A percentile compares a stretch with the other conserved stretches of the same genome.
Evolutionary conservation across 176 grass and related monocot genomes (phyloP).

Genomic region (Ampelocalamus luodianensis): DNA sequence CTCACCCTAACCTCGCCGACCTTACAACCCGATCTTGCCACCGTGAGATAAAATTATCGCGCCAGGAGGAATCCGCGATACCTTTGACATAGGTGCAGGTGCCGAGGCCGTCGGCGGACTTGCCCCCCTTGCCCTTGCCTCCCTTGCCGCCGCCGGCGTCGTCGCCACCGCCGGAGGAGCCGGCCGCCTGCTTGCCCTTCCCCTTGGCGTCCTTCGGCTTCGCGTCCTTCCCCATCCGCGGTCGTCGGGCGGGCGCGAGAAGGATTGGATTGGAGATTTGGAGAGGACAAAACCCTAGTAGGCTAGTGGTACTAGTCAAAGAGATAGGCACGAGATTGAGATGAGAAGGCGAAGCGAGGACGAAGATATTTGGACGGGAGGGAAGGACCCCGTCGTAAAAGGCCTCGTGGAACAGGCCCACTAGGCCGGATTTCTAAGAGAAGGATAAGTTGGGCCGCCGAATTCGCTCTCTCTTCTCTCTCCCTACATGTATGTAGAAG

Average conservation of each 20-base stretch:
- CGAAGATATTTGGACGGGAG: slow-evolving; percentile 20
- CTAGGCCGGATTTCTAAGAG: neutral
- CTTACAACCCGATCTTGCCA: neutral
- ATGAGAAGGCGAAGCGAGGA: slow-evolving; percentile 15
- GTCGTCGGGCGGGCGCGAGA: neutral
- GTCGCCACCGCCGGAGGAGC: slow-evolving; percentile 47
- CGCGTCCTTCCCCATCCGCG: slow-evolving; percentile 82
- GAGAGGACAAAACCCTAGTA: slow-evolving; percentile 40
- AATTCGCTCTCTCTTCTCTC: no score
- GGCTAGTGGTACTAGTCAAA: neutral
- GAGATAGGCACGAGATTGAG: slow-evolving; percentile 8
- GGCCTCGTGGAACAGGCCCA: neutral
- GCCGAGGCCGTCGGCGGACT: slow-evolving; percentile 80
- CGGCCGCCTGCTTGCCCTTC: slow-evolving; percentile 81
- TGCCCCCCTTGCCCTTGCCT: slow-evolving; percentile 83
- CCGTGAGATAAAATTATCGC: neutral
- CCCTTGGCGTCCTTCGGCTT: slow-evolving; percentile 76
- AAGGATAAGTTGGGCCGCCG: neutral
- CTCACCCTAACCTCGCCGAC: neutral
- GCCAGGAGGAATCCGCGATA: slow-evolving; percentile 13
- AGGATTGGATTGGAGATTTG: slow-evolving; percentile 5
- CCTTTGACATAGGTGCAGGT: slow-evolving; percentile 98
- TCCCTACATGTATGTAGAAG: no score
- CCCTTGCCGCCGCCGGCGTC: slow-evolving; percentile 57
- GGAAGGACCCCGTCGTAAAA: neutral